These are phyloP conservation scores for Mycena amicta DNA, from an alignment of 768 basidiomycete species.

Conservation along the genomic window DNA sequence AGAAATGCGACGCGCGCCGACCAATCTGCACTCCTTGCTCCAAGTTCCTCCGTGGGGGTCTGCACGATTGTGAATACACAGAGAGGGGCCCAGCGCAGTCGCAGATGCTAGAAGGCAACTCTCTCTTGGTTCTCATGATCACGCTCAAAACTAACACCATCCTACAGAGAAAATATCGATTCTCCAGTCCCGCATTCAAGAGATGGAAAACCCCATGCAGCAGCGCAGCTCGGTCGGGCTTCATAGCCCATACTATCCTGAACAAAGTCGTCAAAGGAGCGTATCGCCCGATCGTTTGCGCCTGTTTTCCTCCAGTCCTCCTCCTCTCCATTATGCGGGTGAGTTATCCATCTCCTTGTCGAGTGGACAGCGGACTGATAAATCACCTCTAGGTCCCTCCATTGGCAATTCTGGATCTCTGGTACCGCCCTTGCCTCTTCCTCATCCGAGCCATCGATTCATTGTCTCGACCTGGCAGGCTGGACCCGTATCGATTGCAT, in stretches of 20 bases:
- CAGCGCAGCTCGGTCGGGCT: neutral
- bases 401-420: neutral
- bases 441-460: neutral
- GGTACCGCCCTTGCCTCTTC: neutral
- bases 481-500: neutral
- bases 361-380: no score
- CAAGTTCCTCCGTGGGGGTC: neutral
- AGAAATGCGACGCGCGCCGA: neutral
- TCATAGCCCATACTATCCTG: neutral
- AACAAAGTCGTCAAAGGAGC: neutral
- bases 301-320: neutral
- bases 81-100: neutral
- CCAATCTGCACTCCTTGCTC: slow-evolving; percentile 2
- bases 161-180: neutral
- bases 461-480: neutral
- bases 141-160: neutral
- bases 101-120: neutral
- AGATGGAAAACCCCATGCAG: neutral
- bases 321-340: neutral
- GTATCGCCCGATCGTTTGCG: no score
- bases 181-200: neutral
- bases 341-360: neutral
- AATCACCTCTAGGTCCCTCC: neutral
- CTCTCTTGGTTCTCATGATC: neutral
- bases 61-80: neutral